A percentile compares a stretch with the other conserved stretches of the same genome.
Evolutionary conservation across 768 basidiomycete species (phyloP).

Genomic region (Zangia roseola): DNA sequence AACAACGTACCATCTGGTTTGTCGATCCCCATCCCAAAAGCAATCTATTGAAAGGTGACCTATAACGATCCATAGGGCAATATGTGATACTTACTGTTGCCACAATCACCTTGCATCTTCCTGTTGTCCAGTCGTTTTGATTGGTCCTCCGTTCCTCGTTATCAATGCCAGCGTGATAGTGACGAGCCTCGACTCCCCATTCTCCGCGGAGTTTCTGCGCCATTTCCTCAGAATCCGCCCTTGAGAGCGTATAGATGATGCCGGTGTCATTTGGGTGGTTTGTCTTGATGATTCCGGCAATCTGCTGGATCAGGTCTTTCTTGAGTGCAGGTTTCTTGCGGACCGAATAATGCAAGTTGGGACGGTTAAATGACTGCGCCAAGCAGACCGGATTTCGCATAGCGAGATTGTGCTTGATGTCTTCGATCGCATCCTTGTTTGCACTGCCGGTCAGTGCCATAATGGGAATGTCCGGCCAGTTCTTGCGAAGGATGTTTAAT

Average conservation of each 20-base stretch:
- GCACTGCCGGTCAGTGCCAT: constrained; percentile 98
- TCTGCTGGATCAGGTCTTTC: constrained; percentile 51
- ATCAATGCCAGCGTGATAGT: constrained; percentile 85
- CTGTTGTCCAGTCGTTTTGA: constrained; percentile 73
- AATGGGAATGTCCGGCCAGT: constrained; percentile 80
- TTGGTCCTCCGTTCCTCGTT: constrained; percentile 58
- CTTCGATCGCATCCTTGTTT: constrained; percentile 69
- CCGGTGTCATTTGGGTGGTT: constrained; percentile 63
- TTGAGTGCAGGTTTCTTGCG: constrained; percentile 44
- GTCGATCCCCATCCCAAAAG: constrained; percentile 98
- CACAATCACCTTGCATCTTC: constrained; percentile 77
- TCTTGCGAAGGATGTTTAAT: constrained; percentile 64
- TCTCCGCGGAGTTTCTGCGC: constrained; percentile 64
- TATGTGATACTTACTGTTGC: constrained; percentile 66
- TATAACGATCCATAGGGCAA: neutral
- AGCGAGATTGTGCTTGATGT: constrained; percentile 72
- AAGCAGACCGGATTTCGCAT: constrained; percentile 58
- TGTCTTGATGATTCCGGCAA: constrained; percentile 64
- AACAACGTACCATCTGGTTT: constrained; percentile 66
- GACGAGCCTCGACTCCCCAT: constrained; percentile 58
- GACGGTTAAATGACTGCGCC: constrained; percentile 87
- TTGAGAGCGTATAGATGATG: constrained; percentile 80
- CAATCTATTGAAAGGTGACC: constrained; percentile 53
- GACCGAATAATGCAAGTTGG: constrained; percentile 82
- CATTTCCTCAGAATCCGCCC: constrained; percentile 76